phyloP scores from a whole-genome alignment of 805 yeast species.

The Ogataea paradorogensis region DNA sequence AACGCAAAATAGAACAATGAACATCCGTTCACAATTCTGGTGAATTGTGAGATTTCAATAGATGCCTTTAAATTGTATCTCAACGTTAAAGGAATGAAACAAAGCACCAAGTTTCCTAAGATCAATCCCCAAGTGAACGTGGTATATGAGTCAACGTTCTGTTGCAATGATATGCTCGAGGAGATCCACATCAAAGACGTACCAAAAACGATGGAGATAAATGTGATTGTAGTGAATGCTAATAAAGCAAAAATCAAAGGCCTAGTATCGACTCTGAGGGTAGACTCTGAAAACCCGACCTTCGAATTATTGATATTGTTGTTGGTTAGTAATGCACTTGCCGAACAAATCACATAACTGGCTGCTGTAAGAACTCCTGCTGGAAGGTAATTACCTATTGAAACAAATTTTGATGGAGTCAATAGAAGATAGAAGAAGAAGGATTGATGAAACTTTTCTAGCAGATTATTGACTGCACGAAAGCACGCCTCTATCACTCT shows the following conservation, averaged over 20 bases:
- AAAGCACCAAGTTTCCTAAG: conserved; percentile 1
- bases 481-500: conserved; percentile 83
- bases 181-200: conserved; percentile 18
- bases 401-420: conserved; percentile 76
- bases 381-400: conserved; percentile 92
- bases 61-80: conserved; percentile 5
- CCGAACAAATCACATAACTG: conserved; percentile 65
- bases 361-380: conserved; percentile 72
- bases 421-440: conserved; percentile 87
- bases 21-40: conserved; percentile 26
- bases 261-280: conserved; percentile 22
- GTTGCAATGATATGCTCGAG: conserved; percentile 8
- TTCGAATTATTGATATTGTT: conserved; percentile 29
- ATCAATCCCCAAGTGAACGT: conserved; percentile 16
- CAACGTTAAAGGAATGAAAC: conserved; percentile 19
- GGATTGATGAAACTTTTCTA: conserved; percentile 96
- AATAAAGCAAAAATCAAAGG: conserved; percentile 31
- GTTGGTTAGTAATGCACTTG: conserved; percentile 51
- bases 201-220: conserved; percentile 26
- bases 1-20: conserved; percentile 60
- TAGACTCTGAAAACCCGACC: conserved; percentile 4
- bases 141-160: conserved; percentile 9
- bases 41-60: conserved; percentile 18
- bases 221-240: conserved; percentile 29
- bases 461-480: conserved; percentile 83